Evolutionary conservation across 805 yeast species (phyloP).

Genomic region (Metschnikowia lachancei): DNA sequence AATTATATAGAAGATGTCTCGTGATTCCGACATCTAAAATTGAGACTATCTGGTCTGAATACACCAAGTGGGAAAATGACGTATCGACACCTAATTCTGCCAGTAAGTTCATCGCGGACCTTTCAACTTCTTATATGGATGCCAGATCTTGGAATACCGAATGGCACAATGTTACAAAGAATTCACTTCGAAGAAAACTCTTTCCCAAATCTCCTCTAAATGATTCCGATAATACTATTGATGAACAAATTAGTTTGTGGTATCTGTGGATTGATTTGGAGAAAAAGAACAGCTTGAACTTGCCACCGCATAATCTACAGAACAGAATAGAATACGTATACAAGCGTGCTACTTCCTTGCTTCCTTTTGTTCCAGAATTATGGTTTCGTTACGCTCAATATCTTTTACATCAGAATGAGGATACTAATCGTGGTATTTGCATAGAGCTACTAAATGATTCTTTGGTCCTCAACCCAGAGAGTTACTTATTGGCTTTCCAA

Average conservation of each 20-base stretch:
- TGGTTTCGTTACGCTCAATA: conserved; percentile 66
- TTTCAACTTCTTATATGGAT: conserved; percentile 80
- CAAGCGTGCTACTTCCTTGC: conserved; percentile 59
- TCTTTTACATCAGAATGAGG: conserved; percentile 31
- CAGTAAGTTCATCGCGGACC: conserved; percentile 78
- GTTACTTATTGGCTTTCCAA: conserved; percentile 63
- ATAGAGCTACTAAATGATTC: conserved; percentile 54
- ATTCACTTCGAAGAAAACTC: conserved; percentile 43
- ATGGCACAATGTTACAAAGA: conserved; percentile 56
- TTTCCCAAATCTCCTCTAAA: conserved; percentile 26
- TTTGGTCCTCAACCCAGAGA: conserved; percentile 61
- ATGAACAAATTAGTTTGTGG: conserved; percentile 57
- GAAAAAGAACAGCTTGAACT: conserved; percentile 60
- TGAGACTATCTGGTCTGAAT: conserved; percentile 77
- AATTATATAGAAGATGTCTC: conserved; percentile 65
- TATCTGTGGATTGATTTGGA: conserved; percentile 79
- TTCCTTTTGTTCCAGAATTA: conserved; percentile 65
- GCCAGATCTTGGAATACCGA: conserved; percentile 78
- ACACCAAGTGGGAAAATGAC: conserved; percentile 80
- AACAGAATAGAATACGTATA: conserved; percentile 69
- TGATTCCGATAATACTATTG: conserved; percentile 21
- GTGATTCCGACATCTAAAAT: conserved; percentile 73
- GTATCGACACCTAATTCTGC: conserved; percentile 67
- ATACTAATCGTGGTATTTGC: conserved; percentile 40
- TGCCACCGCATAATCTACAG: conserved; percentile 45